Base-by-base conservation (phyloP, 179 eudicot species). In the Carnegiea gigantea region DNA sequence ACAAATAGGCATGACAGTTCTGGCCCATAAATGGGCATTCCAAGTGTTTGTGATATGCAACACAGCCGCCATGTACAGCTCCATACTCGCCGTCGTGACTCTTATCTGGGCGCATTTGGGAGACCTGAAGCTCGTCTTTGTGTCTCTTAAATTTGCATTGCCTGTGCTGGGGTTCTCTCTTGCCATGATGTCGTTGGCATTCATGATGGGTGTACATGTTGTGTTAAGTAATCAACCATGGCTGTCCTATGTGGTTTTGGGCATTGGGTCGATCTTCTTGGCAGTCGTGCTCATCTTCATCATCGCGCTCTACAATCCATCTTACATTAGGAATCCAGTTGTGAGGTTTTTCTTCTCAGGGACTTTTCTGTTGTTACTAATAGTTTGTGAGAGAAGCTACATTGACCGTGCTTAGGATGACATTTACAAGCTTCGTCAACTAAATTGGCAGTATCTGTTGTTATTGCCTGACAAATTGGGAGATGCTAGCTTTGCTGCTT, bases 91-190 rank as follows among this genome's bases (percentile, higher is more conserved):
- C 0, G 79, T 76, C 2, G 78, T 84, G 11, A 70, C 49, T 0
- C 83, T 87, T 23, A 82, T 84, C 6, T 87, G 87, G 85, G 87
- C 85, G 17, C 84, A 80, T 43, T 9, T 86, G 15, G 75, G 53
- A 74, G 88, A 83, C 46, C 75, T 83, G 1, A 78, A 80, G 83
- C 49, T 81, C 24, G 48, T 53, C 21, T 14, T 48, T 43, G 62
- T 64, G 20, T 62, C 73, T 17, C 80, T 78, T 24, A 78, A 14
- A 20, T 48, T 79, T 18, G 75, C 75, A 1, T 36, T 67, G 62
- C 75, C 65, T 2, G 2, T 79, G 33, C 18, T 79, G 12, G 81
- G 81, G 48, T 68, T 79, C 48, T 75, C 81, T 9, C 81, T 79
- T 6, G 33, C 76, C 9, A 79, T 79, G 81, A 70, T 79, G 81